A percentile compares a stretch with the other conserved stretches of the same genome.
Conservation (phyloP, 2,329 filamentous ascomycete genomes). For the Epichloe uncinata region DNA sequence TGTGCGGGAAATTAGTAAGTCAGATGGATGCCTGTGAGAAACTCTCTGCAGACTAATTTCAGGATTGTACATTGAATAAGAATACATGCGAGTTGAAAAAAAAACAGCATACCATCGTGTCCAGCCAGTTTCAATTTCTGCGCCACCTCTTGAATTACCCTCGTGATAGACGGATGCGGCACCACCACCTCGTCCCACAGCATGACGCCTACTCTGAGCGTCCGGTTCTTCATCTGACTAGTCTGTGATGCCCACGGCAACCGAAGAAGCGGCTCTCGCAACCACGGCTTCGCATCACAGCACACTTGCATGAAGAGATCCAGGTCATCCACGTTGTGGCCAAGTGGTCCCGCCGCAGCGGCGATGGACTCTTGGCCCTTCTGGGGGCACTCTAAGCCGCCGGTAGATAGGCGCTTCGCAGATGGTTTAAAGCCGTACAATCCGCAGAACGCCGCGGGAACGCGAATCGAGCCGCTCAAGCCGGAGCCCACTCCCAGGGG, state of each 20-base stretch:
- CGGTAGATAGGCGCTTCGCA: constrained; percentile 16
- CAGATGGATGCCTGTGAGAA: no score
- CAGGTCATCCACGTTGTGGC: constrained; percentile 20
- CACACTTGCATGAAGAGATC: constrained; percentile 23
- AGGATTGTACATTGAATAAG: no score
- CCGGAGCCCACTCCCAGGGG: constrained; percentile 28
- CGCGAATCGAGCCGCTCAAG: constrained; percentile 27
- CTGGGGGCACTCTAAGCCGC: constrained; percentile 16
- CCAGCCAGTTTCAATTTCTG: constrained; percentile 31
- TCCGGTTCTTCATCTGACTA: neutral
- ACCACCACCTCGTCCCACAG: constrained; percentile 43
- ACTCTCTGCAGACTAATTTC: no score
- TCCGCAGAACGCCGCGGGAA: constrained; percentile 22
- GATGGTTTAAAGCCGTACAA: constrained; percentile 24
- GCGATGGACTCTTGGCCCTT: constrained; percentile 22
- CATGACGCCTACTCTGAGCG: constrained; percentile 21
- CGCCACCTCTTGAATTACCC: constrained; percentile 42
- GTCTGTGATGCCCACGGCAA: constrained; percentile 10
- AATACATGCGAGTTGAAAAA: no score
- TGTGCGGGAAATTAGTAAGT: neutral
- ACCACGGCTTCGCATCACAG: constrained; percentile 20
- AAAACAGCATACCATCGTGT: constrained; percentile 30
- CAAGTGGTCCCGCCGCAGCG: constrained; percentile 21
- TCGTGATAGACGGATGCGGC: constrained; percentile 44
- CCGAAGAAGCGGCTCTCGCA: constrained; percentile 18